Base-by-base conservation (phyloP, 1,139 yeast genomes). In the Hyphopichia burtonii region DNA sequence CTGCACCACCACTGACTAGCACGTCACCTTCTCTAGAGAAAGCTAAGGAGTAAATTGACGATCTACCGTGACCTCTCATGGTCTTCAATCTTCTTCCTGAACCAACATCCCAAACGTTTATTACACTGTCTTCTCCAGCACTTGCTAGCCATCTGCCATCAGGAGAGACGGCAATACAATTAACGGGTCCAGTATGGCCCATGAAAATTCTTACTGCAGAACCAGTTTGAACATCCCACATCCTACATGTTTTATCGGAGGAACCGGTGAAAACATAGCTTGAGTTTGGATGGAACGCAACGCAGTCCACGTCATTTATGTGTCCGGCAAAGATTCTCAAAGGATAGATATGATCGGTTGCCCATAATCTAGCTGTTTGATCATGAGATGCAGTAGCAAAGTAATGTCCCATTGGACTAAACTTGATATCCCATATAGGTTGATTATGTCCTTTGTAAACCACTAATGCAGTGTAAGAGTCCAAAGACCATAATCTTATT, bases 361-460 rank as follows among this genome's bases (percentile, higher is more conserved):
- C 91, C 99, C 99, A 94, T 46, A 94, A 72, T 49, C 98, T 75
- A 0, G 98, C 99, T 0, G 99, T 94, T 61, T 91, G 97, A 59
- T 94, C 99, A 58, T 91, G 97, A 3, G 97, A 89, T 0, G 96
- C 97, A 0, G 97, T 90, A 11, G 95, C 97, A 65, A 94, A 94
- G 67, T 94, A 94, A 65, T 93, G 98, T 2, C 99, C 99, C 56
- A 87, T 71, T 1, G 99, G 99, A 3, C 96, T 84, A 57, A 90
- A 93, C 53, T 86, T 80, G 5, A 93, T 97, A 59, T 94, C 99
- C 99, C 99, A 94, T 23, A 94, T 86, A 1, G 99, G 98, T 52
- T 87, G 96, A 54, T 84, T 89, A 61, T 94, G 99, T 4, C 98
- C 98, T 60, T 88, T 89, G 65, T 93, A 93, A n/a, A 93, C 80